These are phyloP conservation scores for Globisporangium cylindrosporum DNA, from an alignment of 352 stramenopile species.

Conservation along the genomic window DNA sequence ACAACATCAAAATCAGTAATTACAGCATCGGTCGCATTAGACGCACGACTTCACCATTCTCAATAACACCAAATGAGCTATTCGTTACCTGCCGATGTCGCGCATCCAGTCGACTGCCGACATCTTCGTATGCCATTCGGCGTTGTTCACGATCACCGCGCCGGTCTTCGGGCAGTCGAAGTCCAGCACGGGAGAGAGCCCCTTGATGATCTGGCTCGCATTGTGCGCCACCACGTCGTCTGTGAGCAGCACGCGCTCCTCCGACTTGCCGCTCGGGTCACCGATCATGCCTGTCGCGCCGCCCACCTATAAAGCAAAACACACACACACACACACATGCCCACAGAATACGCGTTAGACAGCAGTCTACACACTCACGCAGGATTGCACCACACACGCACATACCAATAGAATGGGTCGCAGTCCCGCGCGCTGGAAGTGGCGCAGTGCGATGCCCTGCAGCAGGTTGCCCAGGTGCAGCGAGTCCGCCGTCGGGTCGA, in stretches of 20 bases:
- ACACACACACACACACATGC: background rate
- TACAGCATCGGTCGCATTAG: background rate
- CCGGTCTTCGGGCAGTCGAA: conserved; percentile 89
- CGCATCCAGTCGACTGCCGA: conserved; percentile 97
- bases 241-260: conserved; percentile 94
- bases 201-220: conserved; percentile 85
- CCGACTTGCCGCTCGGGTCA: conserved; percentile 98
- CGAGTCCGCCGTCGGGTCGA: conserved; percentile 91
- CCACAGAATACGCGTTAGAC: background rate
- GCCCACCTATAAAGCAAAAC: conserved; percentile 32
- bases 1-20: background rate
- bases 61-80: no score
- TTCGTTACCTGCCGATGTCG: conserved; percentile 83
- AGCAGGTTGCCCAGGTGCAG: conserved; percentile 91
- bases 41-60: background rate
- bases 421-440: conserved; percentile 85
- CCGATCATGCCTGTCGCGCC: conserved; percentile 94
- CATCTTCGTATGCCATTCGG: conserved; percentile 95
- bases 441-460: conserved; percentile 80
- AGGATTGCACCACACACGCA: no score
- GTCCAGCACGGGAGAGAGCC: conserved; percentile 93
- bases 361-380: background rate
- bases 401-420: conserved; percentile 88
- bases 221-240: conserved; percentile 92
- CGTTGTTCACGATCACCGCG: conserved; percentile 98